These are phyloP conservation scores for Trichocomaceae sp. DNA, from an alignment of 2,329 filamentous ascomycete species.

Conservation along the genomic window DNA sequence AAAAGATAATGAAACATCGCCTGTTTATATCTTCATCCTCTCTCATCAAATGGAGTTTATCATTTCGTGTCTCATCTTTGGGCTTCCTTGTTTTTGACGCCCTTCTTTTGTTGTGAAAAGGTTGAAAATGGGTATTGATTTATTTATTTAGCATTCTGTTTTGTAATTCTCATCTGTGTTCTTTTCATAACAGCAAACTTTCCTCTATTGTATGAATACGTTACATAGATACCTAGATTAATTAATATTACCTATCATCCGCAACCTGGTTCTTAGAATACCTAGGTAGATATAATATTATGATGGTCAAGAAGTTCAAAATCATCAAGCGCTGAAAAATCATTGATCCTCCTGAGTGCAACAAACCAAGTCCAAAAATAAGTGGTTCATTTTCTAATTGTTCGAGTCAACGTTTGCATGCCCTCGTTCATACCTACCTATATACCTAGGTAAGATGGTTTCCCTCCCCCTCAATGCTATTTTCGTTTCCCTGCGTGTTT, in stretches of 20 bases:
- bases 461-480: no score
- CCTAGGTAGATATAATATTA: neutral
- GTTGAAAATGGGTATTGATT: neutral
- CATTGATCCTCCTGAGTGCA: no score
- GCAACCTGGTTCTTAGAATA: constrained; percentile 1
- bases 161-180: neutral
- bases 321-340: neutral
- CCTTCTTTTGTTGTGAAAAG: no score
- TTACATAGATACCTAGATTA: neutral
- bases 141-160: neutral
- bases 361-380: constrained; percentile 8
- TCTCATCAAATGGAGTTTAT: constrained; percentile 6
- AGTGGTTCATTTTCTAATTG: constrained; percentile 1
- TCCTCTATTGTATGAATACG: neutral
- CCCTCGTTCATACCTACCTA: neutral
- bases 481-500: constrained; percentile 7
- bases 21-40: neutral
- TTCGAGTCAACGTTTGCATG: neutral
- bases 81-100: no score
- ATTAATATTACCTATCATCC: neutral
- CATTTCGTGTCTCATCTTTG: neutral
- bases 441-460: neutral
- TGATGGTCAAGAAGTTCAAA: neutral
- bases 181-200: neutral
- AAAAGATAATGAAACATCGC: constrained; percentile 3